Evolutionary conservation across 2,329 filamentous ascomycete species (phyloP).

Genomic region (Aulographum hederae): DNA sequence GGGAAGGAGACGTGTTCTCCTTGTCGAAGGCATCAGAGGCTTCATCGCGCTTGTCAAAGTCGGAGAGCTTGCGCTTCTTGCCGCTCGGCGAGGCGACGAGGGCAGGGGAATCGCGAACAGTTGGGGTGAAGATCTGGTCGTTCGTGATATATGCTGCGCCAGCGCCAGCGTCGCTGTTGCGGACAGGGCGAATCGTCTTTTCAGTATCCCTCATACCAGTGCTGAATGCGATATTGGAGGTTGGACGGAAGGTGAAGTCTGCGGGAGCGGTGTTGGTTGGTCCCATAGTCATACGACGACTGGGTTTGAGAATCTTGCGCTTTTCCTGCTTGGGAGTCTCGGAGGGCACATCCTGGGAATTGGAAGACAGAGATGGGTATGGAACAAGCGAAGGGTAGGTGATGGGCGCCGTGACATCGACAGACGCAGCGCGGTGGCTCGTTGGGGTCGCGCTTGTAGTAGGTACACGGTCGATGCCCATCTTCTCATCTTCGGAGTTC

Average conservation of each 20-base stretch:
- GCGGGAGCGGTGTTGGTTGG: conserved; percentile 15
- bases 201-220: conserved; percentile 12
- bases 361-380: conserved; percentile 18
- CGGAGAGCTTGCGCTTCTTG: conserved; percentile 12
- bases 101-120: conserved; percentile 7
- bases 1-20: no score
- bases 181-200: conserved; percentile 23
- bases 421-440: no score
- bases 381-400: no score
- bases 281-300: conserved; percentile 5
- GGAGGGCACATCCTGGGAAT: conserved; percentile 9
- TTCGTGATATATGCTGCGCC: conserved; percentile 7
- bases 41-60: conserved; percentile 2
- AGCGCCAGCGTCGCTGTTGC: conserved; percentile 20
- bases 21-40: not conserved
- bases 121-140: conserved; percentile 1
- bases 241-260: conserved; percentile 30
- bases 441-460: no score
- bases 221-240: conserved; percentile 24
- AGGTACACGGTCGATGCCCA: no score
- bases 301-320: conserved; percentile 15
- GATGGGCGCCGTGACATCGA: conserved; percentile 7
- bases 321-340: conserved; percentile 12
- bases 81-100: conserved; percentile 6
- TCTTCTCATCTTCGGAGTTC: no score